Conservation (phyloP, 352 stramenopile species). For the Pythium oligandrum region DNA sequence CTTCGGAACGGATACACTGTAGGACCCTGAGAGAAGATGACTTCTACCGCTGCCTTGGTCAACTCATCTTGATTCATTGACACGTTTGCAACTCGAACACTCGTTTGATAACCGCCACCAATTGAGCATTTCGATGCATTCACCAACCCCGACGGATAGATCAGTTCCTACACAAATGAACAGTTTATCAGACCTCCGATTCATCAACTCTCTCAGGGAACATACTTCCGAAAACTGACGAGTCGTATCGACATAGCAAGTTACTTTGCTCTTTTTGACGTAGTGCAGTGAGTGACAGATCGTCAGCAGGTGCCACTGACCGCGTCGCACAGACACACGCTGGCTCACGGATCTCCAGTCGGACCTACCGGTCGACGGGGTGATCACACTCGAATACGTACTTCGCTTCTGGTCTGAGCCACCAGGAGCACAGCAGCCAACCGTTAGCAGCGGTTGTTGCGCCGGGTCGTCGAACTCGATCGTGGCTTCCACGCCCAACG, state of each 20-base stretch:
- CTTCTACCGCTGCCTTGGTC: conserved; percentile 34
- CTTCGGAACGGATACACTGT: conserved; percentile 57
- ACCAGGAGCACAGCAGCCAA: conserved; percentile 49
- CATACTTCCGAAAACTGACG: conserved; percentile 52
- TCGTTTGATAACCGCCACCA: conserved; percentile 36
- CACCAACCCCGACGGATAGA: conserved; percentile 70
- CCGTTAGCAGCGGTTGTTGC: conserved; percentile 33
- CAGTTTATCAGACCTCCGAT: not conserved
- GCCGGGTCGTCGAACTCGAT: conserved; percentile 38
- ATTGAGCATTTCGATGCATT: conserved; percentile 71
- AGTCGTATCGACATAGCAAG: conserved; percentile 59
- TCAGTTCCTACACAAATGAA: conserved; percentile 37
- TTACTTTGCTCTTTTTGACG: conserved; percentile 82
- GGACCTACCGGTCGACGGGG: conserved; percentile 12
- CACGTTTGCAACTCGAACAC: conserved; percentile 52
- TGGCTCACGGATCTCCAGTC: conserved; percentile 46
- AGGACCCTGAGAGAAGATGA: conserved; percentile 60
- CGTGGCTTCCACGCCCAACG: conserved; percentile 62
- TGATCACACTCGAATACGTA: conserved; percentile 30
- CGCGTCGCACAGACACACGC: conserved; percentile 27
- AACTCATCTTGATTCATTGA: conserved; percentile 84
- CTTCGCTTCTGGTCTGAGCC: conserved; percentile 23
- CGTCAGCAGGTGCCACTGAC: conserved; percentile 69
- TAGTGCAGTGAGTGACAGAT: conserved; percentile 79
- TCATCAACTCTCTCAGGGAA: conserved; percentile 5